Conservation (phyloP, 2,329 filamentous ascomycete genomes). For the Rutstroemia sp. region DNA sequence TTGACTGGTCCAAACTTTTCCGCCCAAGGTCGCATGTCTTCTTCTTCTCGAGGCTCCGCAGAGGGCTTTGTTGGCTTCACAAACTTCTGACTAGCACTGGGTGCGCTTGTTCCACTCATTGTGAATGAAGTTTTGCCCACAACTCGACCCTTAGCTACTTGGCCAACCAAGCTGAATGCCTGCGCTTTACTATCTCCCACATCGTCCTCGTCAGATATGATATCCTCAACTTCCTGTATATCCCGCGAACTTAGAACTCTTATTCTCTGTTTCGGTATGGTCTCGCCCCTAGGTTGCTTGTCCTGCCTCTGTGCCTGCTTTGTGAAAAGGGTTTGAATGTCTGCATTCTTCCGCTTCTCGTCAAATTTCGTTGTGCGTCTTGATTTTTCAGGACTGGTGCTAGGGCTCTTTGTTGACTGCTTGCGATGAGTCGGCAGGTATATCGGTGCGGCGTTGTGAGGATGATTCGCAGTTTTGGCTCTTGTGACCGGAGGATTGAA, state of each 20-base stretch:
- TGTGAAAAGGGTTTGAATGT: conserved; percentile 53
- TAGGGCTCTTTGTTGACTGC: conserved; percentile 28
- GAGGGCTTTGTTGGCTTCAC: conserved; percentile 34
- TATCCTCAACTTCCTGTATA: conserved; percentile 40
- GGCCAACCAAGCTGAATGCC: conserved; percentile 46
- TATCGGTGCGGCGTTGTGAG: conserved; percentile 24
- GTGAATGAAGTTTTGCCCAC: conserved; percentile 31
- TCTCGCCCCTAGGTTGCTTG: conserved; percentile 12
- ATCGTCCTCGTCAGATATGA: conserved; percentile 54
- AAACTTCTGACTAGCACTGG: conserved; percentile 43
- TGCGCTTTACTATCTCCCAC: conserved; percentile 42
- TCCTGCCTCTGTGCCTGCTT: conserved; percentile 47
- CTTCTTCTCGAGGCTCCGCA: conserved; percentile 21
- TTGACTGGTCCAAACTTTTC: conserved; percentile 72
- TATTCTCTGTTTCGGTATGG: conserved; percentile 24
- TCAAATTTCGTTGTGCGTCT: conserved; percentile 34
- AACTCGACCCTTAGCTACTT: conserved; percentile 47
- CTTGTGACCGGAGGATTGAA: conserved; percentile 15
- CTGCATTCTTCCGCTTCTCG: conserved; percentile 46
- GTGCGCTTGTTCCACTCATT: conserved; percentile 16
- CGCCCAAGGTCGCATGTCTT: conserved; percentile 72
- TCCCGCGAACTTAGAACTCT: conserved; percentile 34
- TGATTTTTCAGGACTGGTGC: conserved; percentile 39
- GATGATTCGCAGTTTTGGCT: conserved; percentile 23
- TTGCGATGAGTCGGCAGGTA: conserved; percentile 25